Base-by-base conservation (phyloP, 2,329 filamentous ascomycete species). In the Dothiorella sarmentorum region DNA sequence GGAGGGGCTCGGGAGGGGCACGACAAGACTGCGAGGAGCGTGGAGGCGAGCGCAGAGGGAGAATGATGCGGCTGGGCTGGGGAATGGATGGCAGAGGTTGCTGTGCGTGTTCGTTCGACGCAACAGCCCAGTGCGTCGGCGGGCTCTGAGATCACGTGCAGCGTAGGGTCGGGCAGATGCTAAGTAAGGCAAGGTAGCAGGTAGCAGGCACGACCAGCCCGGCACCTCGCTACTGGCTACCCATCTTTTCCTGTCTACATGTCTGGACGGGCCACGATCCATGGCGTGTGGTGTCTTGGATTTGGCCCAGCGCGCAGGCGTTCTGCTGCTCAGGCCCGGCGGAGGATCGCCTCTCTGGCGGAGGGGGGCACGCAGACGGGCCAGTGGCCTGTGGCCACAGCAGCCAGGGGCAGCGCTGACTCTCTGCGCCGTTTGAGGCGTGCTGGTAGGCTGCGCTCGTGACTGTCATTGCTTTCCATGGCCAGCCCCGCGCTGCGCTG, bases 51-150 rank as follows among this genome's bases (percentile, higher is more conserved):
- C 22, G 42, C 49, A 53, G 49, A 53, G 35, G 43, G 49, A 38
- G 49, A 53, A 53, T 29, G 49, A 53, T 53, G 49, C 49, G 29
- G 49, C 33, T 13, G 22, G 24, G 49, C 49, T 27, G 33, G 35
- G 49, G 33, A 53, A 40, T 40, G 33, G 49, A 53, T 38, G 49
- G 49, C 49, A 53, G 49, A 53, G 49, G 49, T 38, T 53, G 49
- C 33, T 33, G 49, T 53, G 49, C 49, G 49, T 53, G 49, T 38
- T 38, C 49, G 35, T 15, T 53, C 49, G 49, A 53, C 49, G 49
- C 49, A 53, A 53, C 49, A 26, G 49, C 47, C 47, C 47, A 52
- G 47, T 52, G 47, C 47, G 47, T 37, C 49, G 49, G 22, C 49
- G 49, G 35, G 49, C 35, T 53, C 49, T 52, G 26, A 35, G 20